Conservation (phyloP, 345 rosid species). For the Anastatica hierochuntica region DNA sequence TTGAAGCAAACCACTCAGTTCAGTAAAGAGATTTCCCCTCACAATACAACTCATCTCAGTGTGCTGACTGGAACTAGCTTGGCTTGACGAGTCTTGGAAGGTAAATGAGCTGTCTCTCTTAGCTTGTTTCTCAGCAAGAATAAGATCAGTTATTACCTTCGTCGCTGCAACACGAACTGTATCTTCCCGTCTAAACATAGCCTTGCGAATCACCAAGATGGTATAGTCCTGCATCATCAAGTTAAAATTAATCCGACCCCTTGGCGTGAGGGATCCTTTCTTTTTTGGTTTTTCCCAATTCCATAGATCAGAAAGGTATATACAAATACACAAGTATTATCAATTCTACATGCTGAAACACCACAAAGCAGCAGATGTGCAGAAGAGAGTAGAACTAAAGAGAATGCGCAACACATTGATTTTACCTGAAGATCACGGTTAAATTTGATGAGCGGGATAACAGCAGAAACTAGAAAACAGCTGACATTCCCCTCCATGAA, state of each 20-base stretch:
- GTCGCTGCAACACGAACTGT: constrained; percentile 66
- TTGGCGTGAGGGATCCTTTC: background rate
- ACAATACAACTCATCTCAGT: constrained; percentile 36
- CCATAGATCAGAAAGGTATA: background rate
- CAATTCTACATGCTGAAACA: background rate
- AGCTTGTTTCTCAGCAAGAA: constrained; percentile 60
- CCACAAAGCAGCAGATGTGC: background rate
- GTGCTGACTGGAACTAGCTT: constrained; percentile 88
- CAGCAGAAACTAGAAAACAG: constrained; percentile 43
- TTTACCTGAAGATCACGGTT: constrained; percentile 61
- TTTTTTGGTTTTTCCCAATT: background rate
- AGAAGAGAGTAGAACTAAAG: background rate
- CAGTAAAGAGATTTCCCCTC: constrained; percentile 49
- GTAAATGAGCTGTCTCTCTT: constrained; percentile 35
- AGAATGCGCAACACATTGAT: background rate
- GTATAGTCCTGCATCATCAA: constrained; percentile 46
- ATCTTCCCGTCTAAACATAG: constrained; percentile 80
- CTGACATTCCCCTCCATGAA: constrained; percentile 54
- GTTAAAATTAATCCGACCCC: background rate
- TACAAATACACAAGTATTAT: background rate
- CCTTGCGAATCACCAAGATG: constrained; percentile 69
- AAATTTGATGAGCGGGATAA: constrained; percentile 61
- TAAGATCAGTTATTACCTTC: constrained; percentile 44
- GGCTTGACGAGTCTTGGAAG: constrained; percentile 78
- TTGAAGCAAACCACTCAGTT: constrained; percentile 67